Conservation (phyloP, 164 flowering plant species). For the Brasenia schreberi region DNA sequence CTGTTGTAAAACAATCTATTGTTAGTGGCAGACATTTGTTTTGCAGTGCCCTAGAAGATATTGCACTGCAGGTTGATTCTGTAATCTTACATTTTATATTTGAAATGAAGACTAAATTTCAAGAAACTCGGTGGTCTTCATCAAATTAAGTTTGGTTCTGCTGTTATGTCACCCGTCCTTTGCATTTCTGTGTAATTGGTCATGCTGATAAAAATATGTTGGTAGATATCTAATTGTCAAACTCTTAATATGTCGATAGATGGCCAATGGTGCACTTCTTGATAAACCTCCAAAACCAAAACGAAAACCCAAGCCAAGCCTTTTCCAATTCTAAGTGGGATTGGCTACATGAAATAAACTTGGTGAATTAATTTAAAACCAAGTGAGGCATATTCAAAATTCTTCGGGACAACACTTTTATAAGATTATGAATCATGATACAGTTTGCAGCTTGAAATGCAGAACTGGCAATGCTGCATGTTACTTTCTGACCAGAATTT, state of each 20-base stretch:
- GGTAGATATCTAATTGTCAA: too few relatives aligned
- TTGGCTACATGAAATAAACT: neutral
- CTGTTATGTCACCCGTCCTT: neutral
- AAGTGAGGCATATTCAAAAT: neutral
- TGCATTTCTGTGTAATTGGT: neutral
- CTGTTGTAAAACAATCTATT: slow-evolving; percentile 59
- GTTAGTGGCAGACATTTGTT: slow-evolving; percentile 48
- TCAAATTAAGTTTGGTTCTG: neutral
- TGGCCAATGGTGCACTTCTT: too few relatives aligned
- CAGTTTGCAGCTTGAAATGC: neutral
- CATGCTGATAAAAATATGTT: too few relatives aligned
- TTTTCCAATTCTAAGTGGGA: too few relatives aligned
- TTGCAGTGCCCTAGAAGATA: slow-evolving; percentile 43
- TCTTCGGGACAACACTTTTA: neutral
- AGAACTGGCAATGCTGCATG: neutral
- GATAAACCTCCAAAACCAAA: too few relatives aligned
- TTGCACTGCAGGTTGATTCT: slow-evolving; percentile 59
- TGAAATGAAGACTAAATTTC: neutral
- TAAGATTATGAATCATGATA: neutral
- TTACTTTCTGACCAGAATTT: too few relatives aligned
- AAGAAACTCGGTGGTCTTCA: neutral
- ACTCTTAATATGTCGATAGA: too few relatives aligned
- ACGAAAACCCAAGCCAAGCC: too few relatives aligned
- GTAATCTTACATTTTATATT: neutral
- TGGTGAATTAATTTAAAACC: neutral